Evolutionary conservation across 2,329 filamentous ascomycete genomes (phyloP).

Genomic region (Calonectria ilicicola): DNA sequence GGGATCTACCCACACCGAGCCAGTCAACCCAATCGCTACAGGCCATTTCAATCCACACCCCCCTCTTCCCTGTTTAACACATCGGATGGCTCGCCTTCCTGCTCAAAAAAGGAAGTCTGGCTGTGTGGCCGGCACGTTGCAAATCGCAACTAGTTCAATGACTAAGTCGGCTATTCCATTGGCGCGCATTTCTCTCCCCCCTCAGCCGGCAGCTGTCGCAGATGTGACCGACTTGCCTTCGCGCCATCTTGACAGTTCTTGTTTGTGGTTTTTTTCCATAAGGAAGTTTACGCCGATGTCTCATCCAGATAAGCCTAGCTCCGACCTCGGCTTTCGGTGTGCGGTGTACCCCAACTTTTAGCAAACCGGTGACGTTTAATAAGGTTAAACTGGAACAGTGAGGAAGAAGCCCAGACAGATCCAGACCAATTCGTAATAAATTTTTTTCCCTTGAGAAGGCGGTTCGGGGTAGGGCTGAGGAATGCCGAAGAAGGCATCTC

Average conservation of each 20-base stretch:
- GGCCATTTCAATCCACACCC: neutral
- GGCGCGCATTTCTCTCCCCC: constrained; percentile 41
- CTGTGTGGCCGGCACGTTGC: constrained; percentile 30
- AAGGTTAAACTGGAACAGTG: constrained; percentile 27
- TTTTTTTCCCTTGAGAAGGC: neutral
- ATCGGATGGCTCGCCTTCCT: constrained; percentile 26
- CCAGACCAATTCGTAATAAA: constrained; percentile 20
- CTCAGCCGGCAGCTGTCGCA: constrained; percentile 29
- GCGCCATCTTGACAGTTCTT: constrained; percentile 2
- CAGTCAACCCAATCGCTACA: constrained; percentile 9
- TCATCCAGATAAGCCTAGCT: constrained; percentile 31
- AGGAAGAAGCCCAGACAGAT: constrained; percentile 1
- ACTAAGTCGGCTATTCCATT: constrained; percentile 40
- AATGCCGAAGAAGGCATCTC: constrained; percentile 34
- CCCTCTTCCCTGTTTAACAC: constrained; percentile 22
- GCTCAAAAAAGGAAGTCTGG: constrained; percentile 17
- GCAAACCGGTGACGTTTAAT: constrained; percentile 24
- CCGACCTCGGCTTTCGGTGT: constrained; percentile 43
- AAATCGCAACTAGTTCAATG: constrained; percentile 30
- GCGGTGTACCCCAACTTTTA: constrained; percentile 25
- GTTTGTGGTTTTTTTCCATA: constrained; percentile 18
- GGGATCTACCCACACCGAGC: constrained; percentile 12
- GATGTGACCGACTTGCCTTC: constrained; percentile 20
- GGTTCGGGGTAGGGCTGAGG: constrained; percentile 32
- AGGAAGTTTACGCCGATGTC: constrained; percentile 29